Conservation (phyloP, 257 asterid species). For the Jasminum sambac region DNA sequence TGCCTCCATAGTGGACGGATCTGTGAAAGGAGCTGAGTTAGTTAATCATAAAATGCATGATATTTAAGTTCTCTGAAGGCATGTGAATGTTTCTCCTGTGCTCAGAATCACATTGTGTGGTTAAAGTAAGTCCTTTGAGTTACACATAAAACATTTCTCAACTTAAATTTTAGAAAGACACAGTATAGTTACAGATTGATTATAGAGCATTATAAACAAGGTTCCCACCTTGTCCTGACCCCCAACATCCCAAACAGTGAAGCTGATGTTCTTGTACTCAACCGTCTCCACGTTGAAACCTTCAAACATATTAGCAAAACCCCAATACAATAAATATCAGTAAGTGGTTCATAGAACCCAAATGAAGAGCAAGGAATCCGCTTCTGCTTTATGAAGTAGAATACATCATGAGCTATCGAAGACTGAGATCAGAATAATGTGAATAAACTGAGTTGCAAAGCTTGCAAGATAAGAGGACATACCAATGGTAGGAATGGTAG, state of each 20-base stretch:
- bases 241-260: slow-evolving; percentile 42
- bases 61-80: neutral
- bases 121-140: neutral
- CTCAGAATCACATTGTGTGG: neutral
- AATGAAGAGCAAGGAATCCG: neutral
- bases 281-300: slow-evolving; percentile 40
- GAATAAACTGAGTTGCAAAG: neutral
- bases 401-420: neutral
- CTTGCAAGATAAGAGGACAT: neutral
- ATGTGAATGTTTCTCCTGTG: neutral
- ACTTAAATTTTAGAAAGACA: neutral
- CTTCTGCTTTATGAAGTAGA: neutral
- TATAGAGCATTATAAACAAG: neutral
- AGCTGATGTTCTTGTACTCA: slow-evolving; percentile 38
- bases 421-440: neutral
- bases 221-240: slow-evolving; percentile 39
- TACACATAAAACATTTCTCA: neutral
- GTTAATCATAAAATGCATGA: neutral
- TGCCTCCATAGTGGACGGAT: slow-evolving; percentile 45
- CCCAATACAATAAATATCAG: neutral
- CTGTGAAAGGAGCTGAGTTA: slow-evolving; percentile 3
- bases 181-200: neutral
- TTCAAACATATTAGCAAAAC: neutral
- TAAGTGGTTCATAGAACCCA: neutral
- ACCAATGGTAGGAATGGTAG: slow-evolving; percentile 40